These are phyloP conservation scores for Jimgerdemannia flammicorona DNA, from an alignment of 192 early-diverging fungal species.

Conservation along the genomic window DNA sequence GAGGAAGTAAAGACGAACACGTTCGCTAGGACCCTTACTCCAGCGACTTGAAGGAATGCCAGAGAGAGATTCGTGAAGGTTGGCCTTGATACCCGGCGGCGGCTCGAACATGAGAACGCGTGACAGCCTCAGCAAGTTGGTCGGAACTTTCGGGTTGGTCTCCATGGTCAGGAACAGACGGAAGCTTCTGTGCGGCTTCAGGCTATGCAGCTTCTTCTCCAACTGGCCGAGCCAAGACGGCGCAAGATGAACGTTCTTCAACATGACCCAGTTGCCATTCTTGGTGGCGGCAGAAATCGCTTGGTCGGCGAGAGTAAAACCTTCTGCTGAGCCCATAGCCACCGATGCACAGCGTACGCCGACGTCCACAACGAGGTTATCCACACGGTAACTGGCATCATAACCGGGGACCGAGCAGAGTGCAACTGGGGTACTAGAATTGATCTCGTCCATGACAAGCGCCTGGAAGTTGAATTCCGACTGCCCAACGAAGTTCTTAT, in stretches of 20 bases:
- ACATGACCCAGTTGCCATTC: slow-evolving; percentile 90
- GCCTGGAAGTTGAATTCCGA: slow-evolving; percentile 68
- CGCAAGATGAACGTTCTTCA: slow-evolving; percentile 99
- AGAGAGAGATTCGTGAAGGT: slow-evolving; percentile 77
- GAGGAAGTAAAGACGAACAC: slow-evolving; percentile 87
- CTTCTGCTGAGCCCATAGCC: slow-evolving; percentile 98
- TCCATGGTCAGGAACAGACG: slow-evolving; percentile 98
- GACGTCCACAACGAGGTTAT: slow-evolving; percentile 75
- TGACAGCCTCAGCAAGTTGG: slow-evolving; percentile 84
- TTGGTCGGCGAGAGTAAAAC: slow-evolving; percentile 81
- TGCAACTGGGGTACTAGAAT: slow-evolving; percentile 75
- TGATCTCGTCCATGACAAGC: slow-evolving; percentile 70
- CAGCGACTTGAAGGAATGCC: slow-evolving; percentile 53
- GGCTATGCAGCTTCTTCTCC: slow-evolving; percentile 88
- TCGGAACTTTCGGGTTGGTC: slow-evolving; percentile 93
- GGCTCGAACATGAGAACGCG: slow-evolving; percentile 96
- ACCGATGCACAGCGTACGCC: slow-evolving; percentile 68
- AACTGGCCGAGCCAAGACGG: slow-evolving; percentile 90
- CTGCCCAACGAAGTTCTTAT: slow-evolving; percentile 41
- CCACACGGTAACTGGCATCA: slow-evolving; percentile 94
- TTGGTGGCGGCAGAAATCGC: slow-evolving; percentile 83
- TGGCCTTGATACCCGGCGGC: slow-evolving; percentile 93
- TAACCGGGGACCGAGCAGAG: slow-evolving; percentile 92
- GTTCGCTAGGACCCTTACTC: slow-evolving; percentile 77
- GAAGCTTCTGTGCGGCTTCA: slow-evolving; percentile 83